Percentiles rank a stretch among this genome's conserved stretches.
Conservation (phyloP, 768 basidiomycete genomes). For the Collybia sordida region DNA sequence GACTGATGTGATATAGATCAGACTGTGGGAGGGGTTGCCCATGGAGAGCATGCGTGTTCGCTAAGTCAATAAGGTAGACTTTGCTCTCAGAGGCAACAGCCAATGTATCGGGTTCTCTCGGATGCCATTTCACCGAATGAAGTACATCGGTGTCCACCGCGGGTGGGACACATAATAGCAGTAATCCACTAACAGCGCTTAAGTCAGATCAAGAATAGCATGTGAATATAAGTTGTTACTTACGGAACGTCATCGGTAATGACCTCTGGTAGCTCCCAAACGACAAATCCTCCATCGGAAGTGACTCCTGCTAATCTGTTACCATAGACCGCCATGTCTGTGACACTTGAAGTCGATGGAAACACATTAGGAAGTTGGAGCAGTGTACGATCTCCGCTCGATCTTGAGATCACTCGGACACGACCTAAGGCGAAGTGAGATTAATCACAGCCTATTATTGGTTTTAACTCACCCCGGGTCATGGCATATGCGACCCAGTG, state of each 20-base stretch:
- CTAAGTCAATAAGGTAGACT: constrained; percentile 75
- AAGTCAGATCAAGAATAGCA: constrained; percentile 5
- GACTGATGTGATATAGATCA: constrained; percentile 68
- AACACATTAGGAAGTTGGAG: constrained; percentile 74
- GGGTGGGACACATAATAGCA: constrained; percentile 71
- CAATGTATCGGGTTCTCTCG: constrained; percentile 74
- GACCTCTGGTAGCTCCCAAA: constrained; percentile 82
- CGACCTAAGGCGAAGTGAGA: constrained; percentile 46
- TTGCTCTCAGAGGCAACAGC: constrained; percentile 81
- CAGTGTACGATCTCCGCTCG: constrained; percentile 84
- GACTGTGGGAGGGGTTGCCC: constrained; percentile 68
- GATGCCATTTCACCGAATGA: constrained; percentile 87
- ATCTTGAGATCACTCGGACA: constrained; percentile 84
- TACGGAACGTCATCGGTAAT: constrained; percentile 88
- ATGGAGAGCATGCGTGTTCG: constrained; percentile 56
- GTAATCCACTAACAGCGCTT: constrained; percentile 47
- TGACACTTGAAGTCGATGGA: constrained; percentile 60
- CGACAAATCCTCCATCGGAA: constrained; percentile 85
- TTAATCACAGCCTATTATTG: neutral
- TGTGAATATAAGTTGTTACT: constrained; percentile 27
- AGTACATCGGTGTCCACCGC: constrained; percentile 59
- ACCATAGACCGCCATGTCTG: constrained; percentile 83
- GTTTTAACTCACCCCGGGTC: constrained; percentile 60
- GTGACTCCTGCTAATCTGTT: constrained; percentile 85
- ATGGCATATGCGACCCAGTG: constrained; percentile 94